Conservation (phyloP, 1,139 yeast genomes). For the Kluyveromyces marxianus region DNA sequence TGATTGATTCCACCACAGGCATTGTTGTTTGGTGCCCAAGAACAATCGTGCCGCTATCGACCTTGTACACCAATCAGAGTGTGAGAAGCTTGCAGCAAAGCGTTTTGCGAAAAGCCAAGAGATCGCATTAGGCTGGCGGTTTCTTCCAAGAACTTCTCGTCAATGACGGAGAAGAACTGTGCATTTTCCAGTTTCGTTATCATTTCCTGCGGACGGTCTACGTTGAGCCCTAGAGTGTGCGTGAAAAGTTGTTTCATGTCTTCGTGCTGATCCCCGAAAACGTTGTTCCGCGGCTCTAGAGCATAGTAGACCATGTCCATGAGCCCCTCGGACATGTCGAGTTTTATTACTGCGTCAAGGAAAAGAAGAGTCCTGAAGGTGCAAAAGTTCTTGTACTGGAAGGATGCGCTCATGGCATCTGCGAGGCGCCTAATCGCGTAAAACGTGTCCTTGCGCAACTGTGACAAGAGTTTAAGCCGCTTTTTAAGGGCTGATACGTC, state of each 20-base stretch:
- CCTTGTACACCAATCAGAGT: too few relatives aligned
- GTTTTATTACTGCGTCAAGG: conserved; percentile 3
- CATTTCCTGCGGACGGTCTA: not conserved
- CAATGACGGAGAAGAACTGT: conserved; percentile 3
- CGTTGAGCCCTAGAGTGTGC: not conserved
- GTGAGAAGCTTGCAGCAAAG: too few relatives aligned
- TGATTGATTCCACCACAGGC: too few relatives aligned
- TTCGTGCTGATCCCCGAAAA: not conserved
- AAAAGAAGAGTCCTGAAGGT: conserved; percentile 5
- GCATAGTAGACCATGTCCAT: conserved; percentile 2
- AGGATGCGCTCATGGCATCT: conserved; percentile 3
- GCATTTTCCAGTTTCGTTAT: not conserved
- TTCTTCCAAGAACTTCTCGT: conserved; percentile 1
- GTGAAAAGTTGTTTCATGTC: conserved; percentile 2
- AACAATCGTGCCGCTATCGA: too few relatives aligned
- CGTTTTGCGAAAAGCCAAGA: conserved; percentile 2
- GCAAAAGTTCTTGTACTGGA: conserved; percentile 5
- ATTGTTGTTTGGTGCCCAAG: too few relatives aligned
- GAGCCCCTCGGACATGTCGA: conserved; percentile 1
- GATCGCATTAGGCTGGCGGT: not conserved
- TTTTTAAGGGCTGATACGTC: not conserved
- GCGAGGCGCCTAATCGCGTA: conserved; percentile 1
- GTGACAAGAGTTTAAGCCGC: not conserved
- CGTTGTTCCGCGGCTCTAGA: not conserved
- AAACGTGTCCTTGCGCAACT: not conserved